Conservation (phyloP, 352 stramenopile genomes). For the Phytophthora pini region DNA sequence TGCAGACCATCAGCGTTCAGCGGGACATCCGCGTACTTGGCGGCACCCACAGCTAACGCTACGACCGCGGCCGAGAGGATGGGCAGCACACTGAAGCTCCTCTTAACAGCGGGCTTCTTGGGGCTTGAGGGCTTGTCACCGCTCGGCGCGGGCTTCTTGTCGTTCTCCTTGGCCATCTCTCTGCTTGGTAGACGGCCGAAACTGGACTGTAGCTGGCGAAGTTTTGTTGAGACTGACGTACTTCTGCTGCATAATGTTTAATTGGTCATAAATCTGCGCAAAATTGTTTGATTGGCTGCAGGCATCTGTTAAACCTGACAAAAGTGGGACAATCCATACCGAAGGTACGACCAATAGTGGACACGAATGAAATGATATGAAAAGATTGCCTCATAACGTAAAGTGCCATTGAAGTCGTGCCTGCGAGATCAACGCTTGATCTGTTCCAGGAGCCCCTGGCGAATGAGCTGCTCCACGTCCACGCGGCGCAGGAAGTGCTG, state of each 20-base stretch:
- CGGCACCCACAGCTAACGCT: slow-evolving; percentile 26
- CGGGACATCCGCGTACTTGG: slow-evolving; percentile 38
- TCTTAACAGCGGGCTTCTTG: slow-evolving; percentile 23
- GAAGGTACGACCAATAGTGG: slow-evolving; percentile 17
- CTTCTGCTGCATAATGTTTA: neutral
- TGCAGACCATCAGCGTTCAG: slow-evolving; percentile 30
- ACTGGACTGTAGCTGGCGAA: slow-evolving; percentile 14
- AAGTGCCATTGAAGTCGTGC: slow-evolving; percentile 16
- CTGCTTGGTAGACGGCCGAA: neutral
- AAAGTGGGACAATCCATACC: slow-evolving; percentile 4
- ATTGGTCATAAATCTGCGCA: slow-evolving; percentile 26
- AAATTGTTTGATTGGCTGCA: neutral
- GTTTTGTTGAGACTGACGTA: slow-evolving; percentile 16
- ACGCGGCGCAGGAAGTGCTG: slow-evolving; percentile 90
- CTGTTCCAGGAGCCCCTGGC: slow-evolving; percentile 86
- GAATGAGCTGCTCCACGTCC: slow-evolving; percentile 87
- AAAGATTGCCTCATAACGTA: slow-evolving; percentile 25
- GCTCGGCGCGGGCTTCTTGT: slow-evolving; percentile 8
- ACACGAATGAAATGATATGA: slow-evolving; percentile 25
- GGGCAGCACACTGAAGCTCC: slow-evolving; percentile 25
- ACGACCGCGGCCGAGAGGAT: slow-evolving; percentile 34
- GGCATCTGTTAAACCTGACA: neutral
- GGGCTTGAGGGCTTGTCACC: slow-evolving; percentile 11
- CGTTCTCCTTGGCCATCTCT: slow-evolving; percentile 24
- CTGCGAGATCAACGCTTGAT: slow-evolving; percentile 59